Evolutionary conservation across 306 rosid species (phyloP).

Genomic region (Mimosa bimucronata): DNA sequence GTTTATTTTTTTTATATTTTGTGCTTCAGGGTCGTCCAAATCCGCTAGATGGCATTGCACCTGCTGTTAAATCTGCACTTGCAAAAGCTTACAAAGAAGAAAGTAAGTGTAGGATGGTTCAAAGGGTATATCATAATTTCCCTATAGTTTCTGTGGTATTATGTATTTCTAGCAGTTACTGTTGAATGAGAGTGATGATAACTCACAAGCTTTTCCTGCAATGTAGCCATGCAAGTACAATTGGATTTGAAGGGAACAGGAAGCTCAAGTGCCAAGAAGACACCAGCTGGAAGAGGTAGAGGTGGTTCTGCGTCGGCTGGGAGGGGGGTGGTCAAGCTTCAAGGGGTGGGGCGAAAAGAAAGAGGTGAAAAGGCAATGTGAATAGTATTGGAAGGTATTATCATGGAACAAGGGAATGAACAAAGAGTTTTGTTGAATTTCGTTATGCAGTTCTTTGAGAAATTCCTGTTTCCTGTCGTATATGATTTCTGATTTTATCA

Average conservation of each 20-base stretch:
- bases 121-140: conserved; percentile 58
- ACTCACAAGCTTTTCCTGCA: conserved; percentile 36
- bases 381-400: not conserved
- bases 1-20: conserved; percentile 19
- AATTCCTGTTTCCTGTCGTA: not conserved
- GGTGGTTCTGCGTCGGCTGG: conserved; percentile 56
- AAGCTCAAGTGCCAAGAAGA: conserved; percentile 64
- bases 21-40: conserved; percentile 76
- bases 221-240: conserved; percentile 71
- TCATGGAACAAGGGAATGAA: not conserved
- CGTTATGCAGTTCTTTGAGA: not conserved
- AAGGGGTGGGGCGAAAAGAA: conserved; percentile 73
- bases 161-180: conserved; percentile 5
- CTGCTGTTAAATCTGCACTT: conserved; percentile 82
- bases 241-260: conserved; percentile 77
- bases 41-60: conserved; percentile 74
- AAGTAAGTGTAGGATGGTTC: conserved; percentile 69
- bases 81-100: conserved; percentile 91
- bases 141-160: conserved; percentile 14
- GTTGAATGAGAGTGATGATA: conserved; percentile 17
- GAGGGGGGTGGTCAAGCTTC: conserved; percentile 74
- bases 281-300: conserved; percentile 67
- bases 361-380: conserved; percentile 55
- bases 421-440: not conserved
- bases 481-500: not conserved